Evolutionary conservation across 2,329 filamentous ascomycete genomes (phyloP).

Genomic region (Chaetomiaceae sp.): DNA sequence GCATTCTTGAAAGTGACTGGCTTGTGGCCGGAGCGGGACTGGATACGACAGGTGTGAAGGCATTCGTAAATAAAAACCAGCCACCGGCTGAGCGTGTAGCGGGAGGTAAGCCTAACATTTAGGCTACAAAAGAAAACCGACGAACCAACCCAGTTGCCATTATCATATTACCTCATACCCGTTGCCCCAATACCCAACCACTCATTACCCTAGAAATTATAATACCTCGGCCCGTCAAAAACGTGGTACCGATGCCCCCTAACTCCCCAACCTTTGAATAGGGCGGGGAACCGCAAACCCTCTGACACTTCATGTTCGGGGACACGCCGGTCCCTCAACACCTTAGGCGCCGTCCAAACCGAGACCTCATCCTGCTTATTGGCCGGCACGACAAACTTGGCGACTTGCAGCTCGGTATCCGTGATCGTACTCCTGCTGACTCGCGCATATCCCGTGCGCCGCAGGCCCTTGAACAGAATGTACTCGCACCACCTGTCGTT

Average conservation of each 20-base stretch:
- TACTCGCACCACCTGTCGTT: conserved; percentile 99
- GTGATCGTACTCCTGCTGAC: conserved; percentile 89
- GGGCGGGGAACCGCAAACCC: conserved; percentile 74
- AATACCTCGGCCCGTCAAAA: conserved; percentile 85
- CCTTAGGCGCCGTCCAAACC: conserved; percentile 39
- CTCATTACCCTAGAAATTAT: conserved; percentile 40
- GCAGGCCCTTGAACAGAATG: conserved; percentile 87
- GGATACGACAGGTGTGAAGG: no score
- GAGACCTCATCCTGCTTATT: conserved; percentile 52
- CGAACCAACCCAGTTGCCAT: no score
- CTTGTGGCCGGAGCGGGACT: no score
- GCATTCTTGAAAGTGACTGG: no score
- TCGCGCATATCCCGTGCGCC: conserved; percentile 81
- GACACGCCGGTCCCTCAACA: conserved; percentile 56
- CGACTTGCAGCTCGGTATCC: conserved; percentile 94
- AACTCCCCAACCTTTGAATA: conserved; percentile 83
- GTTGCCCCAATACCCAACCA: no score
- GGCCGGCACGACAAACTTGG: conserved; percentile 84
- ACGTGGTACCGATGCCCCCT: conserved; percentile 91
- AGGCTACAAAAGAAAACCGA: no score
- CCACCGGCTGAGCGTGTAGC: no score
- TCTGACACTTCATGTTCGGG: conserved; percentile 69
- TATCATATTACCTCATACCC: not conserved
- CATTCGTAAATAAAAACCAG: no score
- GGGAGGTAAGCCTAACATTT: no score